Base-by-base conservation (phyloP, 2,329 filamentous ascomycete genomes). In the Pestalotiopsis sp. region DNA sequence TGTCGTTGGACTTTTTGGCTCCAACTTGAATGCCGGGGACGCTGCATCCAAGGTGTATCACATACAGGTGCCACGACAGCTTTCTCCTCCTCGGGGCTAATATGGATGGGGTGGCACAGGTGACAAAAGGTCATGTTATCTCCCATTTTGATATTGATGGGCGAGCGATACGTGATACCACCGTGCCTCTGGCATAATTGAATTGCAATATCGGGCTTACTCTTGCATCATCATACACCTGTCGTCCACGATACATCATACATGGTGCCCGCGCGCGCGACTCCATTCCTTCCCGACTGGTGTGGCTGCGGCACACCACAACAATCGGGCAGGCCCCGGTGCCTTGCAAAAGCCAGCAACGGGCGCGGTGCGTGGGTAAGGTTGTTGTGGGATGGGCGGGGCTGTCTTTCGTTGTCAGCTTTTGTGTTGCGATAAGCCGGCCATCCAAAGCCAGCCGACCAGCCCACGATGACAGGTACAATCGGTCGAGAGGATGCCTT, bases 51-150 rank as follows among this genome's bases (percentile, higher is more conserved):
- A 36, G 9, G 27, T 62, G 59, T 27, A 36, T 59, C 59, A 62
- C 59, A 39, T 38, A n/a, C 59, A 62, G 36, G 59, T 62, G 57
- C 27, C 57, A 59, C 57, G 57, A 59, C 57, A 59, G 57, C 57
- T 59, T 36, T 36, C 31, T 36, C 31, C 23, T 27, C 57, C 57
- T 36, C 57, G 14, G n/a, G 57, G 23, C 17, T 27, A 59, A 13
- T 36, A 36, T 36, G 31, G 31, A 36, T 9, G 23, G 23, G 25
- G 23, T 59, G 57, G 27, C 25, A 59, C 57, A 36, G 57, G 57
- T 23, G 57, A 27, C 57, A 62, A 36, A 36, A 20, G 11, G 38
- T 36, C 59, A 17, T 36, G 9, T 36, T 20, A n/a, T 36, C n/a
- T 27, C 38, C 38, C 12, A 25, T 25, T 25, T 25, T 59, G 56